Conservation (phyloP, 2,329 filamentous ascomycete genomes). For the Ascochyta lentis region DNA sequence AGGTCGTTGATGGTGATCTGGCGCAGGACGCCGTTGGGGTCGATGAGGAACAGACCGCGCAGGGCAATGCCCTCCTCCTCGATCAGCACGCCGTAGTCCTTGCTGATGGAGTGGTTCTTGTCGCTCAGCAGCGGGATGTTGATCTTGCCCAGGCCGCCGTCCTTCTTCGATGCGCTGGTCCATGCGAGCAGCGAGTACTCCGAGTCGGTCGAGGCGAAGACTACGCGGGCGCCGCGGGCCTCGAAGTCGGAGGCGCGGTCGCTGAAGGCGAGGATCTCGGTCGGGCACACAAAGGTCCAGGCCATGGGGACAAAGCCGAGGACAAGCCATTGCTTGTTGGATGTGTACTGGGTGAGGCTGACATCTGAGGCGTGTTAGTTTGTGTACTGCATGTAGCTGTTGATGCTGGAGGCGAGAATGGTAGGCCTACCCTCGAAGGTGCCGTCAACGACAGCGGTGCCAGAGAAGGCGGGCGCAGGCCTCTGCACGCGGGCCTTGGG, state of each 20-base stretch:
- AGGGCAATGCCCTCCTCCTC: slow-evolving; percentile 70
- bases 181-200: slow-evolving; percentile 66
- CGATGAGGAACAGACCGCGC: slow-evolving; percentile 70
- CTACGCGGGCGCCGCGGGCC: slow-evolving; percentile 64
- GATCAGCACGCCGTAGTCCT: slow-evolving; percentile 68
- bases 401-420: not conserved
- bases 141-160: slow-evolving; percentile 67
- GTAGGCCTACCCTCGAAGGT: slow-evolving; percentile 47
- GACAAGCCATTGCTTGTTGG: slow-evolving; percentile 63
- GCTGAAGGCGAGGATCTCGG: slow-evolving; percentile 70
- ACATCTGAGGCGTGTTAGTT: slow-evolving; percentile 39
- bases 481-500: slow-evolving; percentile 51
- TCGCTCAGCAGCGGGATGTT: slow-evolving; percentile 68
- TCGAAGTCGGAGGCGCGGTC: slow-evolving; percentile 67
- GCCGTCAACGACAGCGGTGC: slow-evolving; percentile 50
- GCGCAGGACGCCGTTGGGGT: slow-evolving; percentile 66
- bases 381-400: not conserved
- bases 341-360: slow-evolving; percentile 49
- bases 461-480: slow-evolving; percentile 48
- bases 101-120: slow-evolving; percentile 66
- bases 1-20: slow-evolving; percentile 72
- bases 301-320: slow-evolving; percentile 72
- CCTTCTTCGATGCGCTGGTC: slow-evolving; percentile 63
- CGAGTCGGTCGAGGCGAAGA: slow-evolving; percentile 68
- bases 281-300: slow-evolving; percentile 72